Percentiles rank a stretch among this genome's conserved stretches.
Conservation (phyloP, 805 yeast species). For the Starmerella cellae region DNA sequence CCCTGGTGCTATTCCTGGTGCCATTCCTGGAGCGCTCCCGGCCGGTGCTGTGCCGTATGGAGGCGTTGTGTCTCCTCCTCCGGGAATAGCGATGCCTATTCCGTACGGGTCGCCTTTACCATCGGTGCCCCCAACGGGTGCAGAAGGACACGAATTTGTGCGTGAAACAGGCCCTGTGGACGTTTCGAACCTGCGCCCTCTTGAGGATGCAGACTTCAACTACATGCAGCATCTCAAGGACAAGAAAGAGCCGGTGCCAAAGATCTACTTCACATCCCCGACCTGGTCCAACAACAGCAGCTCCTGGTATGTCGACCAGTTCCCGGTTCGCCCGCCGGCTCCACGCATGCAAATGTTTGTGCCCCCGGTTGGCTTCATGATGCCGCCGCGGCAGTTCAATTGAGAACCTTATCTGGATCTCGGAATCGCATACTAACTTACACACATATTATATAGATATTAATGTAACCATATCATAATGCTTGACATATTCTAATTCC, state of each 20-base stretch:
- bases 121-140: not conserved
- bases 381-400: slow-evolving; percentile 4
- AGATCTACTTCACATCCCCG: slow-evolving; percentile 17
- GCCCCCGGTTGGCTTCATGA: slow-evolving; percentile 9
- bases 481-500: no score
- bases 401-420: not conserved
- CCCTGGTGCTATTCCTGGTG: not conserved
- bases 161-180: slow-evolving; percentile 1
- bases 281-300: slow-evolving; percentile 12
- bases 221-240: slow-evolving; percentile 23
- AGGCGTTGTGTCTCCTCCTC: slow-evolving; percentile 8
- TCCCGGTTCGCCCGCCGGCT: slow-evolving; percentile 1
- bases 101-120: not conserved
- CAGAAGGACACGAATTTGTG: not conserved
- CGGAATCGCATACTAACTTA: not conserved
- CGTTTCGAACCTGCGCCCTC: not conserved
- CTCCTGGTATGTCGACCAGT: slow-evolving; percentile 17
- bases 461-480: no score
- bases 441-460: no score
- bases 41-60: slow-evolving; percentile 2
- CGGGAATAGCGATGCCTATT: slow-evolving; percentile 14
- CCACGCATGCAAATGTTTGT: slow-evolving; percentile 7
- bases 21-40: slow-evolving; percentile 7
- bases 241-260: slow-evolving; percentile 26
- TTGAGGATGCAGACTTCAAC: not conserved